Conservation (phyloP, 1,139 yeast genomes). For the Geotrichum candidum region DNA sequence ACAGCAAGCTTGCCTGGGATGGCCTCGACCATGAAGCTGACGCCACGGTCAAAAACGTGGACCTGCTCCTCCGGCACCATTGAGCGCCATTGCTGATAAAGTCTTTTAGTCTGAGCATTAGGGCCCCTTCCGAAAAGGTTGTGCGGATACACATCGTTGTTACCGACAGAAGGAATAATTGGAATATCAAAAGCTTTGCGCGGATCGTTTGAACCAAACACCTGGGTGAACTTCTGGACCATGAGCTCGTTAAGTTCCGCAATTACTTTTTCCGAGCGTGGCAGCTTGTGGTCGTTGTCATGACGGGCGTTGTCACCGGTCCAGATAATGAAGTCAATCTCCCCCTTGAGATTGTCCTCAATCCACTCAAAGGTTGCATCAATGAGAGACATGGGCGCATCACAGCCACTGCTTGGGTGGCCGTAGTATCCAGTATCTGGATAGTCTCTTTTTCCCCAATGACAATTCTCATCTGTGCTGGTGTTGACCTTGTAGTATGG, state of each 20-base stretch:
- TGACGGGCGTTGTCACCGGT: conserved; percentile 87
- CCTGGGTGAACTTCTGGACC: conserved; percentile 48
- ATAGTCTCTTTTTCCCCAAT: conserved; percentile 39
- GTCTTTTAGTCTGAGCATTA: conserved; percentile 71
- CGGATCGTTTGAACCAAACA: conserved; percentile 45
- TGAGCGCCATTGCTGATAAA: conserved; percentile 64
- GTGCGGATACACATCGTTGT: conserved; percentile 86
- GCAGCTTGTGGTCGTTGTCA: conserved; percentile 67
- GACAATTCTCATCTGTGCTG: conserved; percentile 50
- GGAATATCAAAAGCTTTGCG: conserved; percentile 37
- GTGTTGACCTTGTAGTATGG: conserved; percentile 56
- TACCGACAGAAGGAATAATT: conserved; percentile 68
- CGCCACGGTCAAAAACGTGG: conserved; percentile 69
- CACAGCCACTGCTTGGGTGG: conserved; percentile 31
- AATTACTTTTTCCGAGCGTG: conserved; percentile 66
- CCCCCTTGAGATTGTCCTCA: conserved; percentile 54
- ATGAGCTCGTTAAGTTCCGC: conserved; percentile 61
- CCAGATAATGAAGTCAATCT: conserved; percentile 82
- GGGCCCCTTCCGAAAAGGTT: conserved; percentile 81
- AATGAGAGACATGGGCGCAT: conserved; percentile 62
- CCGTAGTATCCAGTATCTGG: conserved; percentile 20
- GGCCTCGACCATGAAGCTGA: conserved; percentile 67
- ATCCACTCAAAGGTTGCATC: conserved; percentile 65
- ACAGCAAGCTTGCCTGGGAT: conserved; percentile 74
- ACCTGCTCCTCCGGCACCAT: conserved; percentile 74